phyloP scores from a whole-genome alignment of 495 filamentous ascomycete genomes.

The Penicillium roqueforti region DNA sequence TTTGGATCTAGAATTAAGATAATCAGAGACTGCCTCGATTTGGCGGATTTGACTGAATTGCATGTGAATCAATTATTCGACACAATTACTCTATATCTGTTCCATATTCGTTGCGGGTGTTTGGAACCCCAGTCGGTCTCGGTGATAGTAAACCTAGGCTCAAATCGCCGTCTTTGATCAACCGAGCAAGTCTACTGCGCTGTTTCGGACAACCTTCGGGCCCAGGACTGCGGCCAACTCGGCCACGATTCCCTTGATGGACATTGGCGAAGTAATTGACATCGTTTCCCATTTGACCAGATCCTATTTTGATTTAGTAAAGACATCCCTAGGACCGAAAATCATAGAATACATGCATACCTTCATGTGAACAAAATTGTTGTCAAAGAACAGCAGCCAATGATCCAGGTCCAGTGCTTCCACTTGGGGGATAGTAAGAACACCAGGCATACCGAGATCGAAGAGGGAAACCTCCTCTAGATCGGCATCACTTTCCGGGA shows the following conservation, averaged over 20 bases:
- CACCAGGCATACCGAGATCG: slow-evolving; percentile 68
- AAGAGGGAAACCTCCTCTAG: slow-evolving; percentile 57
- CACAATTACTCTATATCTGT: background rate
- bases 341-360: slow-evolving; percentile 27
- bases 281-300: slow-evolving; percentile 65
- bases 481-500: slow-evolving; percentile 29
- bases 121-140: background rate
- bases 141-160: background rate
- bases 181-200: slow-evolving; percentile 43
- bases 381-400: slow-evolving; percentile 45
- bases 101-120: background rate
- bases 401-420: slow-evolving; percentile 57
- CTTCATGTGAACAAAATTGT: slow-evolving; percentile 41
- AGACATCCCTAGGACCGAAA: no score
- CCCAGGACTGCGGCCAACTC: slow-evolving; percentile 78
- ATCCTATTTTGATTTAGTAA: slow-evolving; percentile 40
- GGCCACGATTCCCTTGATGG: slow-evolving; percentile 63
- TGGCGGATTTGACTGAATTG: background rate
- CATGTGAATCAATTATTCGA: background rate
- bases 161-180: slow-evolving; percentile 10
- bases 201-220: slow-evolving; percentile 55
- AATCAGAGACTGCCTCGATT: background rate
- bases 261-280: slow-evolving; percentile 44
- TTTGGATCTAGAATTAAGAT: background rate
- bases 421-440: slow-evolving; percentile 62